Evolutionary conservation across 116 monocot genomes (phyloP), one percentile per base, ranked within the genome.

Genomic region (Cymodocea nodosa): DNA sequence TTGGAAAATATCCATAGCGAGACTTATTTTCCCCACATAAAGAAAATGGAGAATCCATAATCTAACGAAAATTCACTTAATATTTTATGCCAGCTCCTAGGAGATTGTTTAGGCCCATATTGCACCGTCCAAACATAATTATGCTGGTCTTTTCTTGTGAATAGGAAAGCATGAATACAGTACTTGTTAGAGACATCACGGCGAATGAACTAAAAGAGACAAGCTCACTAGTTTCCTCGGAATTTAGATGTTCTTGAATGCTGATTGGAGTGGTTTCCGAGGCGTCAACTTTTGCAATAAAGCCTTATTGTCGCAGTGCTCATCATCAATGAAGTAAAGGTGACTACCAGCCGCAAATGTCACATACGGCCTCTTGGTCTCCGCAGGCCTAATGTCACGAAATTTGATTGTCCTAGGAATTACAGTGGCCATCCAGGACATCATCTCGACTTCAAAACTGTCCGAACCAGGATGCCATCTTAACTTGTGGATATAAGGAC

Each of bases 401-500:
- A 97, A 91, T 63, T 79, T 91, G 60, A 97, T 63, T 4, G 85
- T 97, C 69, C 52, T 83, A 0, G 74, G 49, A 8, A 82, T 17
- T 8, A 77, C 76, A 24, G 88, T 88, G 1, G 88, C 85, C 70
- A 97, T 15, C 97, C 97, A 97, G 14, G 87, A 77, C 91, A 97
- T 73, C 83, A 88, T 83, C 73, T 88, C 91, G 0, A 79, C 91
- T 36, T 90, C 87, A 49, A 91, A 87, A 56, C 59, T 80, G 9
- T 85, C 85, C 7, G 91, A 91, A 57, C 97, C 97, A 17, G 97
- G 97, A 8, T 74, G 77, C 91, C 97, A 91, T 65, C 74, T 77
- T 35, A 97, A 85, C 74, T 87, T 88, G 78, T 97, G 97, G 56
- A 97, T 72, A n/a, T 97, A 97, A 16, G 97, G 97, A 68, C 82